A percentile compares a stretch with the other conserved stretches of the same genome.
These are phyloP conservation scores for Xylariaceae sp. DNA, from an alignment of 2,329 filamentous ascomycete species.

Conservation along the genomic window DNA sequence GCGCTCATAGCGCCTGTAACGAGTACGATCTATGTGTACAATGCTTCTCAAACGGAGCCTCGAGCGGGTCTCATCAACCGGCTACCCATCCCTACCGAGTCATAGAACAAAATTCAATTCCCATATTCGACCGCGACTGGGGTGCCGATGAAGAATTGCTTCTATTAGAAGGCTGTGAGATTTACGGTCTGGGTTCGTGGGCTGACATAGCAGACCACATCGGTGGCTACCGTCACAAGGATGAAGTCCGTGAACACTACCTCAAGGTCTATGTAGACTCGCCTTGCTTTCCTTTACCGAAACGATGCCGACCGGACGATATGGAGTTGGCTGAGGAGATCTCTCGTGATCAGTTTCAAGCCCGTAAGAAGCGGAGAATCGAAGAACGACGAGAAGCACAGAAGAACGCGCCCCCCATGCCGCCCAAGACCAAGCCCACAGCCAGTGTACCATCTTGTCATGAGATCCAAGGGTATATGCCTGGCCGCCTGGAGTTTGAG, in stretches of 20 bases:
- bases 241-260: slow-evolving; percentile 96
- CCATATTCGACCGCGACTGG: slow-evolving; percentile 94
- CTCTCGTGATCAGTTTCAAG: slow-evolving; percentile 90
- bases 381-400: slow-evolving; percentile 88
- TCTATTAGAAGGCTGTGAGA: slow-evolving; percentile 91
- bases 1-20: slow-evolving; percentile 80
- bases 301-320: slow-evolving; percentile 83
- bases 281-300: slow-evolving; percentile 82
- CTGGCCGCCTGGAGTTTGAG: slow-evolving; percentile 94
- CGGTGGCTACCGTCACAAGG: slow-evolving; percentile 90
- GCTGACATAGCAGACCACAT: slow-evolving; percentile 98
- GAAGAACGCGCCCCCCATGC: slow-evolving; percentile 81
- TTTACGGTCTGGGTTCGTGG: slow-evolving; percentile 96
- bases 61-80: slow-evolving; percentile 84
- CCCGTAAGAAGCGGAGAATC: slow-evolving; percentile 89
- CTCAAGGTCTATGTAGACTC: slow-evolving; percentile 86
- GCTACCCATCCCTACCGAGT: slow-evolving; percentile 87
- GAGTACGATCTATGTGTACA: slow-evolving; percentile 98
- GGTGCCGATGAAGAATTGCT: slow-evolving; percentile 97
- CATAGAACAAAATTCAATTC: slow-evolving; percentile 97
- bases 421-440: slow-evolving; percentile 94
- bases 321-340: slow-evolving; percentile 79
- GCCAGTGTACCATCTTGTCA: slow-evolving; percentile 95
- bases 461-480: slow-evolving; percentile 99
- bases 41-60: slow-evolving; percentile 85